phyloP scores from a whole-genome alignment of 2,329 filamentous ascomycete genomes.

The Ustulina deusta region DNA sequence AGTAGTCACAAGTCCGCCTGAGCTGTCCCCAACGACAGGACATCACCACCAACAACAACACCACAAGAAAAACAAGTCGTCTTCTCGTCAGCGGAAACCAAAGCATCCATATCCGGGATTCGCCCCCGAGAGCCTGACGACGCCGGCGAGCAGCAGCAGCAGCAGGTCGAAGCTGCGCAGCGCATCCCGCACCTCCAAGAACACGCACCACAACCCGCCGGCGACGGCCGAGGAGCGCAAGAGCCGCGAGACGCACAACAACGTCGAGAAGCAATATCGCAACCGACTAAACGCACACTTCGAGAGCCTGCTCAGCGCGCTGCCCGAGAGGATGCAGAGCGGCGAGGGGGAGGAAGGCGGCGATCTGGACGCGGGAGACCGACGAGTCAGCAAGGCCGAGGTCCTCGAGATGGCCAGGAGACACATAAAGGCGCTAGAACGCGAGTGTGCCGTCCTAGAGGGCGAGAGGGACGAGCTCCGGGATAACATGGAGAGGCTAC shows the following conservation, averaged over 20 bases:
- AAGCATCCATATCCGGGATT: constrained; percentile 38
- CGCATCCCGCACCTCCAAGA: constrained; percentile 52
- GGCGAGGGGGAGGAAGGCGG: constrained; percentile 47
- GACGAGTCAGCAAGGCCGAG: constrained; percentile 58
- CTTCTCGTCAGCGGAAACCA: constrained; percentile 40
- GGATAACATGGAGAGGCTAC: constrained; percentile 48
- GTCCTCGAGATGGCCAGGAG: constrained; percentile 60
- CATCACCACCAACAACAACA: constrained; percentile 31
- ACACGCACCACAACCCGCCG: constrained; percentile 53
- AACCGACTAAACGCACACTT: constrained; percentile 61
- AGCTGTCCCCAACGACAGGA: constrained; percentile 39
- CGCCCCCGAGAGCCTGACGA: constrained; percentile 32
- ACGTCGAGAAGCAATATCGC: constrained; percentile 63
- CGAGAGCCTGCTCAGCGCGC: constrained; percentile 56
- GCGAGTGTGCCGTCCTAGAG: constrained; percentile 54
- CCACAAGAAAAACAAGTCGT: constrained; percentile 40
- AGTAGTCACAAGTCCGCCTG: constrained; percentile 38
- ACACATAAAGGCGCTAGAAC: constrained; percentile 56
- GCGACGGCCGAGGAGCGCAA: constrained; percentile 50
- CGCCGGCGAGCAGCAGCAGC: constrained; percentile 15
- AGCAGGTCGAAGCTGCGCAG: constrained; percentile 50
- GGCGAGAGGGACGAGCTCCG: constrained; percentile 54
- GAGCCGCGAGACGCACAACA: constrained; percentile 57
- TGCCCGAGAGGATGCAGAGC: constrained; percentile 54
- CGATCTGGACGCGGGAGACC: constrained; percentile 43